A percentile compares a stretch with the other conserved stretches of the same genome.
Conservation (phyloP, 768 basidiomycete genomes). For the Sarcodon aspratus region DNA sequence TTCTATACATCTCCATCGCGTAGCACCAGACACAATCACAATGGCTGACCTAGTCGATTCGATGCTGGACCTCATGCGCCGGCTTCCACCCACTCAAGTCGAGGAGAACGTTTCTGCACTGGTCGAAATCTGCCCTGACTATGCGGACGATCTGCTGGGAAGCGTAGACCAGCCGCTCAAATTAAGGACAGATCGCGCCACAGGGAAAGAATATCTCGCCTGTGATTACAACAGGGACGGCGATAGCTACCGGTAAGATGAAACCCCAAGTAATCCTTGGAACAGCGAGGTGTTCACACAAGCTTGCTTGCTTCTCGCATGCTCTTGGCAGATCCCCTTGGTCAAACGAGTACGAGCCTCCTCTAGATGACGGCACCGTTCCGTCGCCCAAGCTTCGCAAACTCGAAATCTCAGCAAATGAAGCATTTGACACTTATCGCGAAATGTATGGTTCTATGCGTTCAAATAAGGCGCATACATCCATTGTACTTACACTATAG, state of each 20-base stretch:
- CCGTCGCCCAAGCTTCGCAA: slow-evolving; percentile 81
- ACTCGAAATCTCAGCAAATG: slow-evolving; percentile 87
- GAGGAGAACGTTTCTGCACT: slow-evolving; percentile 81
- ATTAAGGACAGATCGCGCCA: slow-evolving; percentile 65
- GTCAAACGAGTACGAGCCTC: slow-evolving; percentile 95
- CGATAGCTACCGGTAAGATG: slow-evolving; percentile 68
- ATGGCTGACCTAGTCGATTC: slow-evolving; percentile 80
- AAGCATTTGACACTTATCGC: slow-evolving; percentile 94
- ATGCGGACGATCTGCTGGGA: slow-evolving; percentile 88
- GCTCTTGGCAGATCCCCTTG: slow-evolving; percentile 71
- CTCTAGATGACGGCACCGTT: slow-evolving; percentile 77
- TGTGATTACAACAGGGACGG: slow-evolving; percentile 93
- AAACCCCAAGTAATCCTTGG: no score
- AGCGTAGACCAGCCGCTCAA: slow-evolving; percentile 93
- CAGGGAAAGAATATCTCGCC: slow-evolving; percentile 82
- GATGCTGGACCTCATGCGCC: slow-evolving; percentile 92
- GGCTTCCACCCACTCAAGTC: slow-evolving; percentile 85
- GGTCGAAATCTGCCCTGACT: slow-evolving; percentile 78
- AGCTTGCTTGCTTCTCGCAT: no score
- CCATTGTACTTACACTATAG: background rate
- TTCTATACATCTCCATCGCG: no score
- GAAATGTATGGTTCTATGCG: slow-evolving; percentile 54
- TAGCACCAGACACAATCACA: slow-evolving; percentile 4
- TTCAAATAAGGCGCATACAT: background rate
- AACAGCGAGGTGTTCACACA: no score